Conservation (phyloP, 176 grass and related monocot genomes). For the Panicum miliaceum region DNA sequence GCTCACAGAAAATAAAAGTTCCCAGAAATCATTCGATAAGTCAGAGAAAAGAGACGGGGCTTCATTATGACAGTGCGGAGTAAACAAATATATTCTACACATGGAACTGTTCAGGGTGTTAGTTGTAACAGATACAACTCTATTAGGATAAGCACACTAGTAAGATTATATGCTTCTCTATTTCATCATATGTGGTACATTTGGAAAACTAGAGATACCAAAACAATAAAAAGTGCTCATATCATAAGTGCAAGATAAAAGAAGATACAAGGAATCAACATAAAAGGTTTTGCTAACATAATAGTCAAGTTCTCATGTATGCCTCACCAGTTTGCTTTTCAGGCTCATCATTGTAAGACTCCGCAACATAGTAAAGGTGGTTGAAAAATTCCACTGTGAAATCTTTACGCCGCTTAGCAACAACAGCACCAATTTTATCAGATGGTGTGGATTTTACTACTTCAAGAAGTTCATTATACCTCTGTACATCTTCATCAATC, state of each 20-base stretch:
- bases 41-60: not conserved
- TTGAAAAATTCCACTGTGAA: slow-evolving; percentile 90
- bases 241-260: not conserved
- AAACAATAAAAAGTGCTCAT: not conserved
- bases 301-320: not conserved
- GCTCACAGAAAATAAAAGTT: not conserved
- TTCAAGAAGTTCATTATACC: slow-evolving; percentile 86
- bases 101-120: not conserved
- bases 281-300: slow-evolving; percentile 19
- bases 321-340: slow-evolving; percentile 68
- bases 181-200: not conserved
- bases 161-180: not conserved
- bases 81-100: slow-evolving; percentile 2
- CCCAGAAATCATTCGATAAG: not conserved
- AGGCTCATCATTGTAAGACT: slow-evolving; percentile 70
- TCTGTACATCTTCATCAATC: slow-evolving; percentile 92
- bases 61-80: not conserved
- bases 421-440: slow-evolving; percentile 60
- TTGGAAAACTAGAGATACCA: not conserved
- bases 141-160: not conserved
- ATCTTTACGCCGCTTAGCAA: slow-evolving; percentile 82
- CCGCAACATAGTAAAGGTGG: slow-evolving; percentile 79
- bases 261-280: slow-evolving; percentile 12
- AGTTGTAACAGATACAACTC: not conserved
- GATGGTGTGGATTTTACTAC: slow-evolving; percentile 61